phyloP scores from a whole-genome alignment of 1,284 basidiomycete genomes.

The Melampsora americana region DNA sequence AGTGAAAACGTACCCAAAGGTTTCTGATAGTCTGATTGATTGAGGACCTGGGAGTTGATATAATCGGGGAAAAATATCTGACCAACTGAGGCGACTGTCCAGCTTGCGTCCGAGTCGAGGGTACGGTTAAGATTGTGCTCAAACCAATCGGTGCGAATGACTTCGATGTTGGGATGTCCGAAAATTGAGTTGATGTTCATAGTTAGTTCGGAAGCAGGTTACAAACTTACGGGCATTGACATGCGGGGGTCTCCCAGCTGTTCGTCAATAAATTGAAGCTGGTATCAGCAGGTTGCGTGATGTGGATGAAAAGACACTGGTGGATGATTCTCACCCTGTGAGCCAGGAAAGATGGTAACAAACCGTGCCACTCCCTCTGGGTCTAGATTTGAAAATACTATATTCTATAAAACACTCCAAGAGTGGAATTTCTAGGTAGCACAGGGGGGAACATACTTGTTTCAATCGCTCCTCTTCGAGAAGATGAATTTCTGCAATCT shows the following conservation, averaged over 20 bases:
- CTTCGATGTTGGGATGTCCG: not conserved
- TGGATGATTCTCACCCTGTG: conserved; percentile 9
- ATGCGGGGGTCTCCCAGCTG: too few species aligned
- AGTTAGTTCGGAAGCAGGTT: too few species aligned
- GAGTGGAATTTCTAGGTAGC: not conserved
- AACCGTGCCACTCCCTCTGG: conserved; percentile 21
- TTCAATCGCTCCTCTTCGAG: conserved; percentile 20
- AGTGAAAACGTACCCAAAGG: conserved; percentile 8
- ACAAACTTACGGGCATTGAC: too few species aligned
- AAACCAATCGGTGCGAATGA: conserved; percentile 33
- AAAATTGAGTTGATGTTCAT: too few species aligned
- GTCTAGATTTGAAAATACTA: not conserved
- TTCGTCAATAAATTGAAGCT: too few species aligned
- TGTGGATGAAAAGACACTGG: too few species aligned
- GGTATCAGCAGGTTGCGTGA: too few species aligned
- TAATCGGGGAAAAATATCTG: conserved; percentile 31
- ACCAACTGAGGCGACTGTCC: conserved; percentile 16
- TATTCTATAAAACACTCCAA: not conserved
- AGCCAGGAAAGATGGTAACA: conserved; percentile 26
- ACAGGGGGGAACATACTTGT: not conserved
- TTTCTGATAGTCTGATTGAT: conserved; percentile 15
- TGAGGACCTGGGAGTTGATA: conserved; percentile 10
- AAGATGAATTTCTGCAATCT: conserved; percentile 9
- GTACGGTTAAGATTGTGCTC: conserved; percentile 24
- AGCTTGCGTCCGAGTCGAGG: conserved; percentile 27